Evolutionary conservation across 768 basidiomycete species (phyloP).

Genomic region (Naganishia vishniacii): DNA sequence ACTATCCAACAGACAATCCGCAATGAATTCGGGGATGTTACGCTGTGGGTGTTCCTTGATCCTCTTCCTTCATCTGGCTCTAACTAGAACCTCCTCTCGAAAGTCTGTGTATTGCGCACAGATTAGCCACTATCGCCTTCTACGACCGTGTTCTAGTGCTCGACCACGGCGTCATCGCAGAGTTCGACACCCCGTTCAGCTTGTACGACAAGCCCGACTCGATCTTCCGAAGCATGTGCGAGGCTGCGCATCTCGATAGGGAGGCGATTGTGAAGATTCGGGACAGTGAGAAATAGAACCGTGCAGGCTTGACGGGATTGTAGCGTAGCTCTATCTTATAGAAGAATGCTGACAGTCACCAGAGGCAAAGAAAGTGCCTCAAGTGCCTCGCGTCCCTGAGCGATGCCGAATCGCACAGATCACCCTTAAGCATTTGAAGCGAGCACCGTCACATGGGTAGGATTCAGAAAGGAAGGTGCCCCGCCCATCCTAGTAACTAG

Average conservation of each 20-base stretch:
- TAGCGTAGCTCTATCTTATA: no score
- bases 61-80: neutral
- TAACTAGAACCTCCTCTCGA: no score
- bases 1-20: constrained; percentile 64
- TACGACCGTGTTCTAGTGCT: constrained; percentile 48
- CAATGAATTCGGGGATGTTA: constrained; percentile 53
- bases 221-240: constrained; percentile 65
- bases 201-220: constrained; percentile 52
- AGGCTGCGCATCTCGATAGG: constrained; percentile 60
- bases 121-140: constrained; percentile 35
- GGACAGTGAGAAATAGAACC: no score
- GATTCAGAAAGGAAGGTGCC: no score
- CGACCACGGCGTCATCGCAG: constrained; percentile 40
- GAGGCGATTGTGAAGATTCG: constrained; percentile 53
- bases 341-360: no score
- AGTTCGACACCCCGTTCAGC: constrained; percentile 38
- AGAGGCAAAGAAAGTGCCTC: no score
- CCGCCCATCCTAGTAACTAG: no score
- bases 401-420: no score
- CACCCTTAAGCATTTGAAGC: no score
- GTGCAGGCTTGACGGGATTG: no score
- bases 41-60: constrained; percentile 13
- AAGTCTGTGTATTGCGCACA: constrained; percentile 31
- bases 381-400: no score
- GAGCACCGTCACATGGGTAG: no score